phyloP scores from a whole-genome alignment of 2,329 filamentous ascomycete genomes.

The Fusarium cicatricum region DNA sequence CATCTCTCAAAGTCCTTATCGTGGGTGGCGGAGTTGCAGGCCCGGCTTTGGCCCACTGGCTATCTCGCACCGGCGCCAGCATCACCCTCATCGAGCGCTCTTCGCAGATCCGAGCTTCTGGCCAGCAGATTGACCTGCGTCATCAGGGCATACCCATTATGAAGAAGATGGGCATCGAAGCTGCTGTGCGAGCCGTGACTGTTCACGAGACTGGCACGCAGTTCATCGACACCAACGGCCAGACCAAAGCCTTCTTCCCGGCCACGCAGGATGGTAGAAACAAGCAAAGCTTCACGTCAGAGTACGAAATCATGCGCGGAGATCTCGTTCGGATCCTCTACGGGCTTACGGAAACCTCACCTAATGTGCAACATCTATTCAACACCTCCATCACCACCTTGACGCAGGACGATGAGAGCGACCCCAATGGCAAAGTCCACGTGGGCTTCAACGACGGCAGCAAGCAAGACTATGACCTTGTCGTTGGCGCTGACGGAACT shows the following conservation, averaged over 20 bases:
- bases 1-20: constrained; percentile 16
- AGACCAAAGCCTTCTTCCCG: constrained; percentile 1
- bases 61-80: constrained; percentile 18
- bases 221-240: neutral
- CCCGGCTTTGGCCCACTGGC: constrained; percentile 26
- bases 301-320: constrained; percentile 2
- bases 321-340: neutral
- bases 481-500: constrained; percentile 14
- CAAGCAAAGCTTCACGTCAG: neutral
- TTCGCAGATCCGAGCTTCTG: neutral
- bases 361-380: constrained; percentile 1
- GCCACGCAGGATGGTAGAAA: neutral
- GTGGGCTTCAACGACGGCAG: neutral
- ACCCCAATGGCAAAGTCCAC: constrained; percentile 1
- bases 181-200: neutral
- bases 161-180: constrained; percentile 26
- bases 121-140: constrained; percentile 14
- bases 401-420: neutral
- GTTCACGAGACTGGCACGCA: constrained; percentile 1
- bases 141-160: constrained; percentile 3
- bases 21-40: constrained; percentile 30
- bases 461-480: neutral
- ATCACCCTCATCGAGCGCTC: constrained; percentile 22
- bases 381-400: neutral
- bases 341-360: neutral